Evolutionary conservation across 306 rosid genomes (phyloP).

Genomic region (Cercis canadensis): DNA sequence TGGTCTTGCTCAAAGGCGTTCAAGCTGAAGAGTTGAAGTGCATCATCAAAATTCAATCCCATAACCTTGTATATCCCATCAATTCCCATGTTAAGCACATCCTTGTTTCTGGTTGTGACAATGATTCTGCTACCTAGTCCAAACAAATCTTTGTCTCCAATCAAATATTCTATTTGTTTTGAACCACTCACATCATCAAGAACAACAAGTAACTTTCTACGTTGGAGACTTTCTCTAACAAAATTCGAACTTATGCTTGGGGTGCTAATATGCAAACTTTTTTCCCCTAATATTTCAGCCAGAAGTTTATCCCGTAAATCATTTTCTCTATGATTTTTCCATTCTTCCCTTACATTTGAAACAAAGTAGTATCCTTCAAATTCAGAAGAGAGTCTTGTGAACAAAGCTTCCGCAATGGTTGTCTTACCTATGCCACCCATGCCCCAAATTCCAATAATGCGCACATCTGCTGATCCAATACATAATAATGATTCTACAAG

Average conservation of each 20-base stretch:
- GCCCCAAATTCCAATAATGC: neutral
- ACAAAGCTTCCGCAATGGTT: neutral
- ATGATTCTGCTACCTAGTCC: slow-evolving; percentile 29
- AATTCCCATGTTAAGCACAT: no score
- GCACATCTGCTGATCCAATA: neutral
- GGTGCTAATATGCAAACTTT: neutral
- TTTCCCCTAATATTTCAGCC: neutral
- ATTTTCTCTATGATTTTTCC: neutral
- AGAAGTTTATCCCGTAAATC: neutral
- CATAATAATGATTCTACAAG: neutral
- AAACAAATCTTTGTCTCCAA: slow-evolving; percentile 12
- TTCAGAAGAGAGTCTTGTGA: neutral
- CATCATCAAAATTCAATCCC: no score
- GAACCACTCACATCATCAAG: slow-evolving; percentile 3
- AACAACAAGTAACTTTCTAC: neutral
- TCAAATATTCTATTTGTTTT: neutral
- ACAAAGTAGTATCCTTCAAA: slow-evolving; percentile 9
- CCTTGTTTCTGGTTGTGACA: slow-evolving; percentile 17
- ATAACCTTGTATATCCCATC: no score
- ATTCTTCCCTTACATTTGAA: neutral
- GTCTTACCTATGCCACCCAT: neutral
- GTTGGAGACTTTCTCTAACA: neutral
- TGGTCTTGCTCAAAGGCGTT: slow-evolving; percentile 25
- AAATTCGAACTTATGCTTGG: neutral
- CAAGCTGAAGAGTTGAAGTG: neutral